Base-by-base conservation (phyloP, 768 basidiomycete species). In the Phaeolepiota aurea region DNA sequence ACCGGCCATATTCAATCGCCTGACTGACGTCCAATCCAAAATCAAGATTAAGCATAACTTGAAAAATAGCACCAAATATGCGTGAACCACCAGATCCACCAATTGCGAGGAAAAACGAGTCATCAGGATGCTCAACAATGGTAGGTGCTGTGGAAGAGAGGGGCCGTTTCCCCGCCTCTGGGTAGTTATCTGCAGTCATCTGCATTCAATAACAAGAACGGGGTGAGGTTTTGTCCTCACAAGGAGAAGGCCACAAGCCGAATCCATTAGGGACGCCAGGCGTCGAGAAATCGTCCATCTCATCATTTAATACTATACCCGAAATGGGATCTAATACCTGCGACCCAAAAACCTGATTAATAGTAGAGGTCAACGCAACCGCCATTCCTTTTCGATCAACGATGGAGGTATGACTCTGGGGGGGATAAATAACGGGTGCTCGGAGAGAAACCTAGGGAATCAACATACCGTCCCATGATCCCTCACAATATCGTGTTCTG, bases 271-370 rank as follows among this genome's bases (percentile, higher is more conserved):
- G 75, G n/a, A 61, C 58, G 2, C 86, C 90, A 1, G 92, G 93
- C 1, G 68, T 81, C 9, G 90, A 86, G 57, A 97, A 97, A 58
- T 98, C 94, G 47, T 91, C 88, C 86, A 90, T 87, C 75, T 94
- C 88, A 52, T 98, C 79, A 52, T 97, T 97, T 31, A 97, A 61
- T 38, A 98, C 73, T 20, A 98, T 71, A 0, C 94, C 93, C 0
- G 92, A 96, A 38, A 79, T 72, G 0, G 85, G 74, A 58, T 94
- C 91, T 48, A 94, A 68, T 1, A 97, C 87, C 42, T 72, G 75
- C 2, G 88, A 92, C 12, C 93, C 94, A 59, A 94, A 98, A 13
- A 93, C 66, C 0, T 83, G 61, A 57, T 98, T 98, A 34, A 97
- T 82, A 0, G 93, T 93, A 3, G 87, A 82, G 1, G 93, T 96